A percentile compares a stretch with the other conserved stretches of the same genome.
Evolutionary conservation across 345 rosid species (phyloP).

Genomic region (Brassica nigra): DNA sequence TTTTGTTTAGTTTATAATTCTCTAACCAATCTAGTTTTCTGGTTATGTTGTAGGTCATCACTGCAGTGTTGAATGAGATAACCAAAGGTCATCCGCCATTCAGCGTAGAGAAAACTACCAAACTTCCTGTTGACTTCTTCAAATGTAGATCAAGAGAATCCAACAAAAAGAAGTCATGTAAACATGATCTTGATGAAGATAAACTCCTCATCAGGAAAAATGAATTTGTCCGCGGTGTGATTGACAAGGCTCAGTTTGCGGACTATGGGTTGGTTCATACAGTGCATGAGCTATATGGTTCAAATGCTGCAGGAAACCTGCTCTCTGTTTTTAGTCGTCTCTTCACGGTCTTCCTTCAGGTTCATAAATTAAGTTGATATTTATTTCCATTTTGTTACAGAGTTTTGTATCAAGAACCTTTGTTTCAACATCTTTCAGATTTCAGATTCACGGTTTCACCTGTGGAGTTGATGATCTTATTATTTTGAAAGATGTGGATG

Average conservation of each 20-base stretch:
- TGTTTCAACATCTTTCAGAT: conserved; percentile 54
- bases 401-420: conserved; percentile 27
- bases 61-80: conserved; percentile 64
- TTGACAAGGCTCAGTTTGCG: conserved; percentile 97
- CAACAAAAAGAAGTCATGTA: conserved; percentile 14
- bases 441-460: conserved; percentile 93
- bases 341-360: conserved; percentile 90
- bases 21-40: conserved; percentile 11
- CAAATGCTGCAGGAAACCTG: conserved; percentile 78
- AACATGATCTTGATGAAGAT: conserved; percentile 59
- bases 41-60: conserved; percentile 56
- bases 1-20: not conserved
- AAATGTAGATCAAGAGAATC: conserved; percentile 44
- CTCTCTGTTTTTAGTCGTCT: conserved; percentile 88
- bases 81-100: conserved; percentile 78
- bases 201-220: conserved; percentile 65
- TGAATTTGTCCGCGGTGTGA: conserved; percentile 79
- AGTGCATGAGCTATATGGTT: conserved; percentile 87
- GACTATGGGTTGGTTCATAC: conserved; percentile 91
- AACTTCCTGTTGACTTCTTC: conserved; percentile 75
- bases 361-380: conserved; percentile 15
- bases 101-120: conserved; percentile 73
- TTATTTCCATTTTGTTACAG: not conserved
- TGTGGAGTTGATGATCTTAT: conserved; percentile 98
- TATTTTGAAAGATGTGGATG: conserved; percentile 62